Conservation (phyloP, 192 early-diverging fungal species). For the Backusella parvicylindrica region DNA sequence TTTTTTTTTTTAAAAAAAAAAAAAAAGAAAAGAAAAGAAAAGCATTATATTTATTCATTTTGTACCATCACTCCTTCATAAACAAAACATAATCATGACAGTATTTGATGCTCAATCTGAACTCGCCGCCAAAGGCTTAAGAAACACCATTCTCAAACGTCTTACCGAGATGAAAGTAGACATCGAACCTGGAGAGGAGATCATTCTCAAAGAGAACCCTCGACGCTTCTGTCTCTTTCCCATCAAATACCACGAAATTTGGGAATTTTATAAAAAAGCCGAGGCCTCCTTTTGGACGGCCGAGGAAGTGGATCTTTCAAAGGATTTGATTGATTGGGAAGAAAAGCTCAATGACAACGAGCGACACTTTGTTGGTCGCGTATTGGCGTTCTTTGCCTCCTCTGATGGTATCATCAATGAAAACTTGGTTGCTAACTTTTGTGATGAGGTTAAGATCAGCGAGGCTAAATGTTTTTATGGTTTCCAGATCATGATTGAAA, state of each 20-base stretch:
- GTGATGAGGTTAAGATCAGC: constrained; percentile 87
- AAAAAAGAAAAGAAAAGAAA: too few species aligned
- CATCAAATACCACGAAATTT: constrained; percentile 88
- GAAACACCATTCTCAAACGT: not conserved
- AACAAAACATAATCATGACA: not conserved
- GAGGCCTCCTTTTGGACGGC: constrained; percentile 95
- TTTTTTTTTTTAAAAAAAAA: not conserved
- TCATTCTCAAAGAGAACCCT: constrained; percentile 54
- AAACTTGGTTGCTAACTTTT: constrained; percentile 86
- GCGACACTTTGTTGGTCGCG: constrained; percentile 82
- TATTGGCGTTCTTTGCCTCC: constrained; percentile 91
- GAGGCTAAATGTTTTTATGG: constrained; percentile 92
- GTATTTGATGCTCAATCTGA: not conserved
- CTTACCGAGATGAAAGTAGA: not conserved
- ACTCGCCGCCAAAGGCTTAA: not conserved
- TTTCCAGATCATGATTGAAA: constrained; percentile 98
- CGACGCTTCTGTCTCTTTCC: constrained; percentile 87
- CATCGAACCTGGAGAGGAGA: not conserved
- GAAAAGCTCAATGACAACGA: constrained; percentile 77
- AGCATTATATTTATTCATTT: not conserved
- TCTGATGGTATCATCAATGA: constrained; percentile 95
- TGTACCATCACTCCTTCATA: not conserved
- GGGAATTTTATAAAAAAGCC: constrained; percentile 96
- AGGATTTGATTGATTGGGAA: constrained; percentile 87
- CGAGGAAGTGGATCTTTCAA: constrained; percentile 91